Base-by-base conservation (phyloP, 1,284 basidiomycete genomes). In the Hemileia vastatrix region DNA sequence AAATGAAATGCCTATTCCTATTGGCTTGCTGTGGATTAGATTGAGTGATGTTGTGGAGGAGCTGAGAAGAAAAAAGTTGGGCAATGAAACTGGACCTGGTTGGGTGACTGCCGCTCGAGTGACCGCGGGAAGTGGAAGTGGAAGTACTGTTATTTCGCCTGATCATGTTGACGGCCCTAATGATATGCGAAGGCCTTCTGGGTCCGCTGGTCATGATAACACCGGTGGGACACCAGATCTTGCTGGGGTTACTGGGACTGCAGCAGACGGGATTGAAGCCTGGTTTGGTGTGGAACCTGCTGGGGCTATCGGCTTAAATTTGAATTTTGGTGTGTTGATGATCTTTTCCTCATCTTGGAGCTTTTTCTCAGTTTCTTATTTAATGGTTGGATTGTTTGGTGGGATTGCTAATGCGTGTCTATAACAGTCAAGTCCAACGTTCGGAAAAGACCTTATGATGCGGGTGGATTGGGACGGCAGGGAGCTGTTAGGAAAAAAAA, bases 261-360 rank as follows among this genome's bases (percentile, higher is more conserved):
- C 63, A 0, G 67, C 79, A 1, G 89, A 96, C 69, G 93, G 93
- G 15, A 86, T 98, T 50, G 91, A 96, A 67, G 90, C 89, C 0
- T 97, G 92, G 93, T 98, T 97, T 74, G 85, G 90, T 4, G 89
- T 98, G 23, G 95, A 98, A 76, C 95, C 95, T 45, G 93, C 89
- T n/a, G 95, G 95, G 58, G 92, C 93, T 36, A 82, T 99, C 67
- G 81, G 83, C 45, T 78, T 96, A 48, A 84, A 84, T 63, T 78
- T 96, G 51, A 90, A 94, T 78, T 96, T 96, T 76, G 84, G 91
- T 93, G 72, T 75, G 88, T 80, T 23, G 15, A 21, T 19, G 49
- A 21, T 48, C 23, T 33, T 50, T 53, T 44, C 11, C 13, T 11
- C 18, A 13, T 11, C 19, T 44, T 13, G 13, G 3, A 45, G n/a